Base-by-base conservation (phyloP, 768 basidiomycete genomes). In the Epithele typhae region DNA sequence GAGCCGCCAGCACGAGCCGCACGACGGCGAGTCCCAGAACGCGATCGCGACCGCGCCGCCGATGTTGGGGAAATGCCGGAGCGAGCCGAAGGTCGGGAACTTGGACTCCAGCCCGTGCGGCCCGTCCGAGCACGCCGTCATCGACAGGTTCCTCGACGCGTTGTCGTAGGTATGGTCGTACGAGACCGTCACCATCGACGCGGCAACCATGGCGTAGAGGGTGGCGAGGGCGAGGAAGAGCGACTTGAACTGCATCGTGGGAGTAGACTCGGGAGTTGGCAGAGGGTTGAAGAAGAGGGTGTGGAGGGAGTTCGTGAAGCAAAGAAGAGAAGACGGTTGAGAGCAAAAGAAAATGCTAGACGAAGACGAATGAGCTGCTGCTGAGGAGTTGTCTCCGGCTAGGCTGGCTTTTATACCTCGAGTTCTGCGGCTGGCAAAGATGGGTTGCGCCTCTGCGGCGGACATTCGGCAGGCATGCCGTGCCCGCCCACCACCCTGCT, bases 151-250 rank as follows among this genome's bases (percentile, higher is more conserved):
- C 39, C 59, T 59, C 40, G 1, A 1, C 4, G 24, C 23, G 38
- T 64, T 56, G 53, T 69, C 72, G 47, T 73, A 74, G 7, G 45
- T 60, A 19, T 30, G 35, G 58, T 74, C 73, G 35, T 62, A 73
- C 8, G 70, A 55, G 37, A 73, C 64, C 5, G 64, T 61, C 34
- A 58, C 53, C 25, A 41, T 43, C 37, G 43, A 32, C 18, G 55
- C 46, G 49, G 47, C 43, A n/a, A n/a, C n/a, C n/a, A n/a, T n/a
- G 22, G 51, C 45, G 25, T 39, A 43, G 48, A 50, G 39, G 10
- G 49, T 33, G 49, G 39, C 14, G 61, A 55, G 34, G 42, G 52
- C 35, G 52, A 53, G 35, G 40, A 43, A 34, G 25, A 58, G 47
- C 43, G 52, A 42, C 33, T 57, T 25, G 22, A 58, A 44, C 55